Base-by-base conservation (phyloP, 176 grass and related monocot genomes). In the Echinochloa phyllopogon region DNA sequence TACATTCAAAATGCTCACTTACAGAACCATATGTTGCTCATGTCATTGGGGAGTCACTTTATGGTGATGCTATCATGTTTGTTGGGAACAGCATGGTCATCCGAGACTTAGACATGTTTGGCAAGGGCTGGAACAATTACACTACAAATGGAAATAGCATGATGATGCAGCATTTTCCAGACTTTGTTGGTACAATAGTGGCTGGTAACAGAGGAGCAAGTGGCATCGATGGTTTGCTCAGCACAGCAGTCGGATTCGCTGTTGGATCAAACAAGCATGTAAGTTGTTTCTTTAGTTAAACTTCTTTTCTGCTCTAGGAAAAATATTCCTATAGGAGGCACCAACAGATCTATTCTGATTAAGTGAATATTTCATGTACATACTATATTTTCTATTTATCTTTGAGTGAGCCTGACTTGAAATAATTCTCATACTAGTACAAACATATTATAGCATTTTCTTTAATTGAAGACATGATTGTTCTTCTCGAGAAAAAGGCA, bases 191-290 rank as follows among this genome's bases (percentile, higher is more conserved):
- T 53, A 77, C 90, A 56, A 51, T 27, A 73, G 87, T 95, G 63
- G 89, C 79, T 84, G 95, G 93, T 69, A 98, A 98, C 74, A 93
- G 93, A 74, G 95, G 95, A 69, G 95, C 95, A 88, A 95, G 95
- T 98, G 95, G 95, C 79, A 98, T 98, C 74, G 95, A 98, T 95
- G 95, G 95, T 85, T 90, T 98, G 87, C 87, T 98, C 65, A 98
- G 95, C 47, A 95, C 92, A 57, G 93, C 95, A 83, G 82, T 93
- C 56, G 95, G 95, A 61, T 95, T 95, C 84, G 89, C 95, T 75
- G 81, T 88, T 77, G 95, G 95, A 59, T 98, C 90, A 42, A 89
- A 87, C 69, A 98, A 98, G 62, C 89, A 76, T 84, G 95, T 95
- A 79, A 65, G 78, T 84, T 47, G 50, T 73, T 72, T 83, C 38